Base-by-base conservation (phyloP, 1,284 basidiomycete species). In the Pseudozyma hubeiensis region DNA sequence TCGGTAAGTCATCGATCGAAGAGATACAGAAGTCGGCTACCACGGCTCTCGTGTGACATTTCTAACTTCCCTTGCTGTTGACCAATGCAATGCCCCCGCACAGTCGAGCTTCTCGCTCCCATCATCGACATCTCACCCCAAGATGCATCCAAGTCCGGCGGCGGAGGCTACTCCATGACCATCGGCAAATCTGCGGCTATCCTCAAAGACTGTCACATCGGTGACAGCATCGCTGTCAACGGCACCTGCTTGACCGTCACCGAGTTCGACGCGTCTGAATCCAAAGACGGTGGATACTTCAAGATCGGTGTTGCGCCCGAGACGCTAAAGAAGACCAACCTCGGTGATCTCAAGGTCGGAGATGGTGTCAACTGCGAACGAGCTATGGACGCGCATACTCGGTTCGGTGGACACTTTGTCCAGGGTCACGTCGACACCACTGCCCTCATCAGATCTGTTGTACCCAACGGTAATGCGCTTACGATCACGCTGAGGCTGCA, bases 361-460 rank as follows among this genome's bases (percentile, higher is more conserved):
- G 88, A 90, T 43, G 91, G 88, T 73, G 94, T 98, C 67, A 99
- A 99, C 84, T 90, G 98, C 72, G 96, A 99, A 86, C 93, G 92
- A 49, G 94, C 96, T 79, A 93, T 94, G 90, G 90, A 90, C 14
- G 91, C 91, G 1, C 92, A 96, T 86, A 90, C 90, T 10, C 88
- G 96, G 46, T 97, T 99, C 81, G 96, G 96, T 31, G 96, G 96
- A 7, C 96, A 99, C 84, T 95, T 97, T 84, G 97, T 99, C 7
- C 96, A 98, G 55, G 80, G 81, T 33, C 84, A 64, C 75, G 92
- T 99, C 67, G 97, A 99, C 82, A 90, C 89, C 6, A 96, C 93
- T 2, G 94, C 82, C 40, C 55, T 73, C 51, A 78, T 84, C 24
- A 68, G 64, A 7, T 88, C 89, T 11, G 89, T 89, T 49, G 86